Conservation (phyloP, 2,329 filamentous ascomycete genomes). For the Nothopassalora personata region DNA sequence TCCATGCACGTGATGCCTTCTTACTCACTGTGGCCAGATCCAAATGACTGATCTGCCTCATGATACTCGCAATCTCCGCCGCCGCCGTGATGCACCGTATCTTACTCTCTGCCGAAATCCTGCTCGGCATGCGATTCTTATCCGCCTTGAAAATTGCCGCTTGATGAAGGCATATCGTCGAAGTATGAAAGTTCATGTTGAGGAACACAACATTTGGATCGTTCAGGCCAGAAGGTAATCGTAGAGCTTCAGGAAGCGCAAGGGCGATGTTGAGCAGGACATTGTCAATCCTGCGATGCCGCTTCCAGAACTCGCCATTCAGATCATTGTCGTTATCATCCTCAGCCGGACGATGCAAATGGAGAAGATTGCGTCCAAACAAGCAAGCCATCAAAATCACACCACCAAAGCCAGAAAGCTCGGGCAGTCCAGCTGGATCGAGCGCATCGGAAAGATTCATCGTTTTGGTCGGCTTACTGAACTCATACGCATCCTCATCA, state of each 20-base stretch:
- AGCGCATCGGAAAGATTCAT: constrained; percentile 65
- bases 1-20: neutral
- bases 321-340: constrained; percentile 81
- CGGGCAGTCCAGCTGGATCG: constrained; percentile 64
- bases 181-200: constrained; percentile 96
- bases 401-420: constrained; percentile 71
- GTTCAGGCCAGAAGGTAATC: constrained; percentile 67
- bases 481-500: constrained; percentile 78
- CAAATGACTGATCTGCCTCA: constrained; percentile 89
- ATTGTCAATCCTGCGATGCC: constrained; percentile 83
- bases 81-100: constrained; percentile 88
- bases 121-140: constrained; percentile 70
- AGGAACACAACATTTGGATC: constrained; percentile 86
- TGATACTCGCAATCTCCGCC: constrained; percentile 88
- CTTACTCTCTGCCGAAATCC: constrained; percentile 83
- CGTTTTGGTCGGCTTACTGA: constrained; percentile 68
- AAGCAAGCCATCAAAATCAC: constrained; percentile 81
- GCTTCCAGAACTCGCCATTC: constrained; percentile 92
- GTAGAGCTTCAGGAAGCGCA: constrained; percentile 72
- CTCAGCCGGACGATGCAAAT: constrained; percentile 78
- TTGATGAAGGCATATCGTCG: constrained; percentile 95
- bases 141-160: constrained; percentile 97
- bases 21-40: constrained; percentile 72
- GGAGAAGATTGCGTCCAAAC: constrained; percentile 84
- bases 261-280: constrained; percentile 83